Conservation (phyloP, 495 filamentous ascomycete genomes). For the Penicillium pancosmium region DNA sequence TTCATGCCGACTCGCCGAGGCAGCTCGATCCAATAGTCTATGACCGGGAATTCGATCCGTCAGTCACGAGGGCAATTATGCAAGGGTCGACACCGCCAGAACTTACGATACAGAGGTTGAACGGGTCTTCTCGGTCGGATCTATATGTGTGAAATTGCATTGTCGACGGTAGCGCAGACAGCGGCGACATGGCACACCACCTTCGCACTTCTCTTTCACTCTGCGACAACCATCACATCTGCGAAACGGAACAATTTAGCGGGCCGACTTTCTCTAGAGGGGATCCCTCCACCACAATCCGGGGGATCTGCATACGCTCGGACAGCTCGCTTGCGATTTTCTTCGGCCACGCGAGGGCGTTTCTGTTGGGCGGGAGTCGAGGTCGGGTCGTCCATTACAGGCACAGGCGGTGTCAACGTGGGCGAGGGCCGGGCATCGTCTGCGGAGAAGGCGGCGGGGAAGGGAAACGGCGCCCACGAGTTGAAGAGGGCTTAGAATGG, state of each 20-base stretch:
- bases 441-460: constrained; percentile 20
- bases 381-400: constrained; percentile 31
- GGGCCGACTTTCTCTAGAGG: neutral
- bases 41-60: constrained; percentile 5
- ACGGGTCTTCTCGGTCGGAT: constrained; percentile 40
- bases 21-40: constrained; percentile 42
- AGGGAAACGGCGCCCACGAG: constrained; percentile 13
- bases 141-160: constrained; percentile 51
- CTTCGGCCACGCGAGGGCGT: constrained; percentile 51
- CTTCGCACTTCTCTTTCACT: constrained; percentile 56
- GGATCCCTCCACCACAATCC: neutral
- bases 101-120: constrained; percentile 45
- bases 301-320: constrained; percentile 38
- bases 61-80: neutral
- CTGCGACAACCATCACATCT: constrained; percentile 53
- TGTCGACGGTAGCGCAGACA: constrained; percentile 51
- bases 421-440: constrained; percentile 33
- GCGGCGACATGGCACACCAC: constrained; percentile 52
- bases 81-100: constrained; percentile 1
- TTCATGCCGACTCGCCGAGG: constrained; percentile 42
- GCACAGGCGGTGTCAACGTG: constrained; percentile 23
- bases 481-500: constrained; percentile 5
- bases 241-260: constrained; percentile 17
- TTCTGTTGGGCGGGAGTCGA: constrained; percentile 38
- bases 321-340: constrained; percentile 53